A percentile compares a stretch with the other conserved stretches of the same genome.
phyloP scores from a whole-genome alignment of 331 rosid species.

The Malus hybrid region DNA sequence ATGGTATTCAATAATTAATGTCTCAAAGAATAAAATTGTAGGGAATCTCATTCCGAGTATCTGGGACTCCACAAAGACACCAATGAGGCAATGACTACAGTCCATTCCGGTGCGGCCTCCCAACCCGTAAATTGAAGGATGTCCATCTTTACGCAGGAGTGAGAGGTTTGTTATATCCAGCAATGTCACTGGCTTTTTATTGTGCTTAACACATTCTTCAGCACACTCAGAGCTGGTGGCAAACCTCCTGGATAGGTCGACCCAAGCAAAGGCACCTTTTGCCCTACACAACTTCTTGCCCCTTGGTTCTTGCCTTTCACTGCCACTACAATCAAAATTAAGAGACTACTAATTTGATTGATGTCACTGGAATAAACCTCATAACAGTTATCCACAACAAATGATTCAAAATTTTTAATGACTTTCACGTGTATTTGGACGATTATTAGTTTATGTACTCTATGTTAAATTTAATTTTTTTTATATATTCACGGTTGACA shows the following conservation, averaged over 20 bases:
- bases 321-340: constrained; percentile 39
- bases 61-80: too few species aligned
- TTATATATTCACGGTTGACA: too few species aligned
- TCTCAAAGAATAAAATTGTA: constrained; percentile 34
- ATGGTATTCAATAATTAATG: not conserved
- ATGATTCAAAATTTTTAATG: too few species aligned
- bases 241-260: constrained; percentile 60
- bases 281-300: constrained; percentile 46
- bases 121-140: too few species aligned
- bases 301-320: constrained; percentile 58
- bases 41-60: too few species aligned
- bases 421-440: too few species aligned
- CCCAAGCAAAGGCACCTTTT: constrained; percentile 49
- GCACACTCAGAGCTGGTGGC: constrained; percentile 55
- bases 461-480: too few species aligned
- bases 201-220: constrained; percentile 46
- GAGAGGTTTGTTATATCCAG: constrained; percentile 43
- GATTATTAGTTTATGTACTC: too few species aligned
- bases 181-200: constrained; percentile 51
- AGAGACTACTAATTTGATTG: not conserved
- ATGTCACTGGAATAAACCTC: not conserved
- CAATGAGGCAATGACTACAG: too few species aligned
- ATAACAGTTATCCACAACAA: too few species aligned
- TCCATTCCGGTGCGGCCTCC: too few species aligned
- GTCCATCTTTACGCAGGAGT: too few species aligned